Evolutionary conservation across 495 filamentous ascomycete genomes (phyloP).

Genomic region (Penicillium argentinense): DNA sequence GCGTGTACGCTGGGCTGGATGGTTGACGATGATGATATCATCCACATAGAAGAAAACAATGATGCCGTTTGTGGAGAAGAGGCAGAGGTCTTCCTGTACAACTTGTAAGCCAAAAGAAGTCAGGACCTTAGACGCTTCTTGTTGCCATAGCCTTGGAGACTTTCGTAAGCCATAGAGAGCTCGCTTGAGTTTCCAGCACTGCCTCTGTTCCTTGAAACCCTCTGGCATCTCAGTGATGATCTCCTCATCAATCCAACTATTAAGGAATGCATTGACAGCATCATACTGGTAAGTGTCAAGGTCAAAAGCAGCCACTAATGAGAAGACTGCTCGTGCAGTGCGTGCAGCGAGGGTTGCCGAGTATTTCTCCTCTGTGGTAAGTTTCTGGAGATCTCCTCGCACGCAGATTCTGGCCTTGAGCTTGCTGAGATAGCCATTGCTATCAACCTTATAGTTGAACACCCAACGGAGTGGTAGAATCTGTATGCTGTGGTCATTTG

Average conservation of each 20-base stretch:
- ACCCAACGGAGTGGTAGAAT: constrained; percentile 15
- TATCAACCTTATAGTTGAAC: constrained; percentile 18
- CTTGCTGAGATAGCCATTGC: constrained; percentile 10
- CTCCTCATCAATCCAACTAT: constrained; percentile 3
- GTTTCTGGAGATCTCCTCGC: constrained; percentile 10
- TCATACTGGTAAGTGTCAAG: constrained; percentile 5
- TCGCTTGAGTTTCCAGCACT: constrained; percentile 1
- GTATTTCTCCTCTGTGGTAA: constrained; percentile 4
- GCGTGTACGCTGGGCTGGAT: not conserved
- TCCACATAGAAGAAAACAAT: too few species aligned
- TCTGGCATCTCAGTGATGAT: constrained; percentile 4
- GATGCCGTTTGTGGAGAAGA: constrained; percentile 14
- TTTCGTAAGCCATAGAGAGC: constrained; percentile 26
- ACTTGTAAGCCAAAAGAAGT: constrained; percentile 14
- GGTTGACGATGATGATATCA: too few species aligned
- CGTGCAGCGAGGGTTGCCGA: constrained; percentile 10
- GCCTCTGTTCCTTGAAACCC: not conserved
- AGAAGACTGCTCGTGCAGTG: constrained; percentile 5
- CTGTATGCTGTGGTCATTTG: constrained; percentile 3
- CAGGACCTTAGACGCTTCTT: constrained; percentile 15
- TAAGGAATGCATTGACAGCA: constrained; percentile 11
- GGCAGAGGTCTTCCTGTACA: constrained; percentile 17
- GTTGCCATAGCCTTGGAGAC: constrained; percentile 23
- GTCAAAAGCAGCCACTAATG: constrained; percentile 5
- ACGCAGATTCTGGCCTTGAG: constrained; percentile 18